Base-by-base conservation (phyloP, 2,329 filamentous ascomycete genomes). In the Diaporthe caulivora region DNA sequence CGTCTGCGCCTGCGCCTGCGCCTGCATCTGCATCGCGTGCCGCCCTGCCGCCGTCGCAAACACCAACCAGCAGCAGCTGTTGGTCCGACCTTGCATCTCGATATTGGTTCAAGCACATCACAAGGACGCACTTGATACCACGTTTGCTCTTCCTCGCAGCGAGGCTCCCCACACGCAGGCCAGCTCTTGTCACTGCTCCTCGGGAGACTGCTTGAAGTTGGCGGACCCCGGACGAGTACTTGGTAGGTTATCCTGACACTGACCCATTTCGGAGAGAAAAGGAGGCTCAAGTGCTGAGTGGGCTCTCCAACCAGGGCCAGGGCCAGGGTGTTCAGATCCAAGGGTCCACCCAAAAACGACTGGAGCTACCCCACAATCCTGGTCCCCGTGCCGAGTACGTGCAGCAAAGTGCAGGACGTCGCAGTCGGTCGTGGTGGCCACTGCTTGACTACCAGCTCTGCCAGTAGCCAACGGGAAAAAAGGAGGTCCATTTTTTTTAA, bases 321-420 rank as follows among this genome's bases (percentile, higher is more conserved):
- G 67, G 53, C 67, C 67, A 70, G 68, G 55, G 42, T 58, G 68
- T 60, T 42, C 68, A 70, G 68, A 58, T 70, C 34, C 68, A 70
- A 51, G 68, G 68, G 68, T 70, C 68, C 68, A 68, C 51, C 42
- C n/a, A 24, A 24, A 67, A 53, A 26, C 70, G 40, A 29, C 40
- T 72, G 64, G 70, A 72, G 55, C 73, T 72, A 72, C 73, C 73
- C 73, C 73, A 74, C 73, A 69, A 64, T 57, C 57, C 58, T 29
- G 24, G 62, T 65, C 47, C 47, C 26, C 37, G 60, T 37, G 49
- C 26, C 37, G 37, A 13, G 37, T 40, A 40, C 7, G 37, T 40
- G 37, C 37, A 40, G 37, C 37, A 40, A 40, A 10, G 9, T 34
- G 42, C 26, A 34, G 55, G 2, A 65, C 26, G 42, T 34, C 42